phyloP scores from a whole-genome alignment of 495 filamentous ascomycete species.

The Hypomontagnella monticulosa region DNA sequence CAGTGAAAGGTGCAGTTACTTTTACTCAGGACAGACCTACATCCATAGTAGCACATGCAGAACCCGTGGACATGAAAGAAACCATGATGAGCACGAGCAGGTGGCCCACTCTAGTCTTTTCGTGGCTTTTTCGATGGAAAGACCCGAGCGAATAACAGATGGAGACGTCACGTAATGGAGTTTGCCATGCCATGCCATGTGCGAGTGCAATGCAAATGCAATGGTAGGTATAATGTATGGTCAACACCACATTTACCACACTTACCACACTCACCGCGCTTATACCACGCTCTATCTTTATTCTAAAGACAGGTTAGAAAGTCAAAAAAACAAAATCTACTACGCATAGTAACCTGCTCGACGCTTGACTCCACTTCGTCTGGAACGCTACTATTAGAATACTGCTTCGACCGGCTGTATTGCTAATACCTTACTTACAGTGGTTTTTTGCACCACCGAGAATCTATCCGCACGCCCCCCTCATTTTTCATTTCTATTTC shows the following conservation, averaged over 20 bases:
- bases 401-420: conserved; percentile 36
- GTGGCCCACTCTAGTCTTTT: not conserved
- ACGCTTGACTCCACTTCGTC: conserved; percentile 29
- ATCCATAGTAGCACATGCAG: too few species aligned
- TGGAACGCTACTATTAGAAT: conserved; percentile 29
- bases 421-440: conserved; percentile 32
- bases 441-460: conserved; percentile 19
- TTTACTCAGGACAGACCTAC: too few species aligned
- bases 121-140: conserved; percentile 1
- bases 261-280: too few species aligned
- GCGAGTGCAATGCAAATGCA: too few species aligned
- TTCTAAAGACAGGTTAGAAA: conserved; percentile 10
- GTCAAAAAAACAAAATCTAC: conserved; percentile 7
- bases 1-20: too few species aligned
- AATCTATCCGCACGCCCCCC: conserved; percentile 34
- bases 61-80: too few species aligned
- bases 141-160: conserved; percentile 23
- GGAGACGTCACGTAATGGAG: not conserved
- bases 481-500: conserved; percentile 7
- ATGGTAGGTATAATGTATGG: not conserved
- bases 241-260: not conserved
- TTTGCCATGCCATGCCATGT: too few species aligned
- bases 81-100: too few species aligned
- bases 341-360: not conserved
- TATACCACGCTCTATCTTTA: conserved; percentile 10